These are phyloP conservation scores for Sambucus nigra DNA, from an alignment of 129 eudicot species.

Conservation along the genomic window DNA sequence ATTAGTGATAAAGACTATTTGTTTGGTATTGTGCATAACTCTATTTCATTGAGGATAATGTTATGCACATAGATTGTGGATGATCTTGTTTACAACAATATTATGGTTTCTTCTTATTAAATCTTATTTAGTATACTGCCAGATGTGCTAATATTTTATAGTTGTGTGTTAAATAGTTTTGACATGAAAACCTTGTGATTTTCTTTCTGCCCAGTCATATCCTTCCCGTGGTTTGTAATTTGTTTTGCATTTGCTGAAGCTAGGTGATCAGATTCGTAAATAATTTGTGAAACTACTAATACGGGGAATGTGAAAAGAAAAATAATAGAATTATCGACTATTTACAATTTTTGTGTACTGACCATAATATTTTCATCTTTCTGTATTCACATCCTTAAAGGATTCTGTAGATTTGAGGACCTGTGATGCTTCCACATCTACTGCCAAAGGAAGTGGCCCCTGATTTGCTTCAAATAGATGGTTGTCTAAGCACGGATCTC, in stretches of 20 bases:
- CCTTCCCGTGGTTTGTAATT: too few relatives aligned
- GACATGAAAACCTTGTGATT: too few relatives aligned
- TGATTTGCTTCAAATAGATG: too few relatives aligned
- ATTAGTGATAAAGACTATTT: neutral
- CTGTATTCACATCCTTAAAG: neutral
- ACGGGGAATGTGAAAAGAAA: too few relatives aligned
- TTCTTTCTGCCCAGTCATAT: too few relatives aligned
- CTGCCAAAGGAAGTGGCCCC: neutral
- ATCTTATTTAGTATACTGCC: too few relatives aligned
- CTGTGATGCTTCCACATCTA: neutral
- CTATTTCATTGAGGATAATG: neutral
- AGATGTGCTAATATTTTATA: too few relatives aligned
- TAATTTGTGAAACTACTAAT: too few relatives aligned
- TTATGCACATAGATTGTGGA: neutral
- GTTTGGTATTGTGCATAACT: neutral
- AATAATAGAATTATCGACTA: neutral
- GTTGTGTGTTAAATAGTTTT: too few relatives aligned
- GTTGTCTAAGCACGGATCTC: neutral
- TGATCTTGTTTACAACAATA: neutral
- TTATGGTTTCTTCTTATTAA: neutral
- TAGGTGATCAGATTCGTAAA: too few relatives aligned
- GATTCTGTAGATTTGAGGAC: neutral
- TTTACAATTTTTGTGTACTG: neutral
- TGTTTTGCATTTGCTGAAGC: too few relatives aligned
- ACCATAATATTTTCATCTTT: too few relatives aligned